Percentiles rank a stretch among this genome's conserved stretches.
Evolutionary conservation across 1,139 yeast genomes (phyloP).

Genomic region (Kluyveromyces sp.): DNA sequence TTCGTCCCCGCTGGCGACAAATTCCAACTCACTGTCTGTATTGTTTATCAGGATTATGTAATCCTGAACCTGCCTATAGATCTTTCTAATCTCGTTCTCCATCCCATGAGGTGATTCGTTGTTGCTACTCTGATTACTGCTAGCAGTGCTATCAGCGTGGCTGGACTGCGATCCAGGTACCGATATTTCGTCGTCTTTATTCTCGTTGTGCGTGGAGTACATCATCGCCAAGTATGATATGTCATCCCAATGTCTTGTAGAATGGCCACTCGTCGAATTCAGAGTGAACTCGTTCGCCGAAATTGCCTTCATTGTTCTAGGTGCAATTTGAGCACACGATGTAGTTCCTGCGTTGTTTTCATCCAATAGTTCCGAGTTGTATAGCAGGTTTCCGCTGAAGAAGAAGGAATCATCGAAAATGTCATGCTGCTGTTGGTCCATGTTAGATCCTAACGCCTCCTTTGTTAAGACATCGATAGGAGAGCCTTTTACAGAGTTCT

Average conservation of each 20-base stretch:
- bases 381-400: conserved; percentile 10
- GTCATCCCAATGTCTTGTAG: conserved; percentile 6
- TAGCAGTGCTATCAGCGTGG: background rate
- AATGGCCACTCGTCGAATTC: background rate
- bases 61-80: conserved; percentile 12
- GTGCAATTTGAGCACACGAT: conserved; percentile 35
- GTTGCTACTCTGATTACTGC: background rate
- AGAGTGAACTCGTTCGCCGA: conserved; percentile 15
- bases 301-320: conserved; percentile 32
- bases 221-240: background rate
- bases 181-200: background rate
- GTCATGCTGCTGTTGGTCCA: background rate
- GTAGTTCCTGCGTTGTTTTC: conserved; percentile 13
- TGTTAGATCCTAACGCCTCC: conserved; percentile 3
- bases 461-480: conserved; percentile 1
- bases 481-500: background rate
- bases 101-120: background rate
- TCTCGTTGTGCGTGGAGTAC: background rate
- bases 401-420: conserved; percentile 11
- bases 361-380: conserved; percentile 8
- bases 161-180: background rate
- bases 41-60: conserved; percentile 11
- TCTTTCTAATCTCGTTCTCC: conserved; percentile 9
- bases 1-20: conserved; percentile 12
- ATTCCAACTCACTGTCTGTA: conserved; percentile 10